Percentiles rank a stretch among this genome's conserved stretches.
Conservation (phyloP, 2,329 filamentous ascomycete genomes). For the Dryadomyces quercivorus region DNA sequence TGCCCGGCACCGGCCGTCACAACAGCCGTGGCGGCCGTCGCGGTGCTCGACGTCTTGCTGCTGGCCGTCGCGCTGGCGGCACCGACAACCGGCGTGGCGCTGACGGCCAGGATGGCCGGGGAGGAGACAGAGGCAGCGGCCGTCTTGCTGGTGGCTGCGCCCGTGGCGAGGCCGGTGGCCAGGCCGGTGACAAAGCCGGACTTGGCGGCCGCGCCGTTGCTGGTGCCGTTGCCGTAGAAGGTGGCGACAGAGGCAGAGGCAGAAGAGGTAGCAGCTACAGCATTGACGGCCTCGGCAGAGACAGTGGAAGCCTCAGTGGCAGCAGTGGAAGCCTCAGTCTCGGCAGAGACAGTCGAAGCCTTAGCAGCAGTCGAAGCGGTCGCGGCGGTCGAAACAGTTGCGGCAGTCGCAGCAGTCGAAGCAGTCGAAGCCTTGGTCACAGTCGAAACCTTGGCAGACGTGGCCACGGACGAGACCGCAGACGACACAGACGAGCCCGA, state of each 20-base stretch:
- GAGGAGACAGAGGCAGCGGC: background rate
- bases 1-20: slow-evolving; percentile 4
- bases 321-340: background rate
- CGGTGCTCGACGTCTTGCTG: background rate
- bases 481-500: background rate
- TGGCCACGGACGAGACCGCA: no score
- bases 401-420: background rate
- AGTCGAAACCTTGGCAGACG: no score
- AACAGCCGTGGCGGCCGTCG: background rate
- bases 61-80: background rate
- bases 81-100: background rate
- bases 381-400: background rate
- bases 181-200: background rate
- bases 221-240: slow-evolving; percentile 4
- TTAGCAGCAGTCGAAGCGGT: no score
- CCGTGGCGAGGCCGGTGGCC: background rate
- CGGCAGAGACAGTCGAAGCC: no score
- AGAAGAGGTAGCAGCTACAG: background rate
- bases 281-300: background rate
- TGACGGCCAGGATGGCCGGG: background rate
- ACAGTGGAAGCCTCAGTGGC: background rate
- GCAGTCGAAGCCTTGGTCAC: no score
- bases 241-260: background rate
- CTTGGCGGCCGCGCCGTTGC: slow-evolving; percentile 1
- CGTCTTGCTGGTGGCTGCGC: background rate